Percentiles rank a stretch among this genome's conserved stretches.
phyloP scores from a whole-genome alignment of 1,284 basidiomycete species.

The Xerocomus nothofagi region DNA sequence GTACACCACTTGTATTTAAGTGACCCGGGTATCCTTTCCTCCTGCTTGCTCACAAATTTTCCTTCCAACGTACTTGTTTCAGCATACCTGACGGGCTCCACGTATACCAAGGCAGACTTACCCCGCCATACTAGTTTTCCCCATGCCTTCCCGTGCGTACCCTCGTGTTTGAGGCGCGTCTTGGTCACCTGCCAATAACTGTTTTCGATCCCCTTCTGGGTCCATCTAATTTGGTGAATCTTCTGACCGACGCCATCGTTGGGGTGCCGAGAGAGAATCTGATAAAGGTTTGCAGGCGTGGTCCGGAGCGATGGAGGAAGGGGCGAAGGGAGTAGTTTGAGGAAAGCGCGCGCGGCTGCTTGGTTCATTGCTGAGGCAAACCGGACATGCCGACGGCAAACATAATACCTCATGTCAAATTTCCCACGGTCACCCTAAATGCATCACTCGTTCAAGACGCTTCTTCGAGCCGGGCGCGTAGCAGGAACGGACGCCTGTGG shows the following conservation, averaged over 20 bases:
- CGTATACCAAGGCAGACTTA: constrained; percentile 37
- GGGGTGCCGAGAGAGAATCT: constrained; percentile 69
- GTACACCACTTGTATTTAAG: constrained; percentile 42
- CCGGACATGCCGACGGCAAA: not conserved
- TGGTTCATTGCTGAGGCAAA: constrained; percentile 25
- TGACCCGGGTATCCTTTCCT: constrained; percentile 39
- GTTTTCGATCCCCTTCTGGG: constrained; percentile 59
- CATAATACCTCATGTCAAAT: not conserved
- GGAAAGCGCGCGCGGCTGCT: constrained; percentile 43
- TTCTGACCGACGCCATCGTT: constrained; percentile 62
- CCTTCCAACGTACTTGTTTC: constrained; percentile 29
- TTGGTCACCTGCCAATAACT: constrained; percentile 75
- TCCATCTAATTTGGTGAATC: constrained; percentile 75
- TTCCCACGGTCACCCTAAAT: constrained; percentile 29
- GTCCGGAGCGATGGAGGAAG: constrained; percentile 59
- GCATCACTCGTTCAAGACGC: not conserved
- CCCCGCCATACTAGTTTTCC: constrained; percentile 76
- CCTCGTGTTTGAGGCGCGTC: constrained; percentile 65
- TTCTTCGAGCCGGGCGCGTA: constrained; percentile 11
- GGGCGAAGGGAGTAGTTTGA: constrained; percentile 51
- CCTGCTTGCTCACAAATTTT: constrained; percentile 35
- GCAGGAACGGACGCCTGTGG: constrained; percentile 52
- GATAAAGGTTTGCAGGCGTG: constrained; percentile 60
- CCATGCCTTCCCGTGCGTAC: constrained; percentile 77
- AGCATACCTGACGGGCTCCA: constrained; percentile 1